Percentiles rank a stretch among this genome's conserved stretches.
These are phyloP conservation scores for Phytophthora rubi DNA, from an alignment of 352 stramenopile species.

Conservation along the genomic window DNA sequence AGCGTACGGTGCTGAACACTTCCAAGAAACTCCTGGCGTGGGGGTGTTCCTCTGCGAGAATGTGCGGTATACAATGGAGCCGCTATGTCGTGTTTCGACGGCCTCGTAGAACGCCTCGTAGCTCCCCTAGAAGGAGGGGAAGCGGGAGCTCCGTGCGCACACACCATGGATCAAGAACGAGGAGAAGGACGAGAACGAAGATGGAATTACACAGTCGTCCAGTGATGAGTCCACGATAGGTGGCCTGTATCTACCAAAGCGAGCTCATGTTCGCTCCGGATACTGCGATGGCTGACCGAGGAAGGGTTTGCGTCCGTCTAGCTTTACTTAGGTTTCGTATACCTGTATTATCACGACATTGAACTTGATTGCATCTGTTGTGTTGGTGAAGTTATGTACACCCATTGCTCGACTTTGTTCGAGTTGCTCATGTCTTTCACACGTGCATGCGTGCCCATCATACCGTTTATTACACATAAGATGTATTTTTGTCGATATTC, in stretches of 20 bases:
- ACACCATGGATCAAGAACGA: not conserved
- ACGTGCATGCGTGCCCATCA: not conserved
- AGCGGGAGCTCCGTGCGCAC: not conserved
- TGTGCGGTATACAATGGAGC: not conserved
- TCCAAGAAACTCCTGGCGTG: not conserved
- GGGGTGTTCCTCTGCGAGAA: not conserved
- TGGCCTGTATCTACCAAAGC: not conserved
- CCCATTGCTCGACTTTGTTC: not conserved
- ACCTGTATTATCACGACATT: not conserved
- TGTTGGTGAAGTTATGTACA: not conserved
- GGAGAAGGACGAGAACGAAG: not conserved
- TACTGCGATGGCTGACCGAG: not conserved
- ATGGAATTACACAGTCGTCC: not conserved
- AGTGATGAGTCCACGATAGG: not conserved
- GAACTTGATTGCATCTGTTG: not conserved
- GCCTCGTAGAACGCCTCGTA: not conserved
- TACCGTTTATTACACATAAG: not conserved
- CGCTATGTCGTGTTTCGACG: not conserved
- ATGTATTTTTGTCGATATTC: not conserved
- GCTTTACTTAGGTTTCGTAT: not conserved
- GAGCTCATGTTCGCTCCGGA: not conserved
- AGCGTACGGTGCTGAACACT: not conserved
- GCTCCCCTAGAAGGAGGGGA: slow-evolving; percentile 2
- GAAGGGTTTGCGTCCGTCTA: not conserved
- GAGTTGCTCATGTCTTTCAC: not conserved